Conservation (phyloP, 2,329 filamentous ascomycete genomes). For the Xylariaceae sp. region DNA sequence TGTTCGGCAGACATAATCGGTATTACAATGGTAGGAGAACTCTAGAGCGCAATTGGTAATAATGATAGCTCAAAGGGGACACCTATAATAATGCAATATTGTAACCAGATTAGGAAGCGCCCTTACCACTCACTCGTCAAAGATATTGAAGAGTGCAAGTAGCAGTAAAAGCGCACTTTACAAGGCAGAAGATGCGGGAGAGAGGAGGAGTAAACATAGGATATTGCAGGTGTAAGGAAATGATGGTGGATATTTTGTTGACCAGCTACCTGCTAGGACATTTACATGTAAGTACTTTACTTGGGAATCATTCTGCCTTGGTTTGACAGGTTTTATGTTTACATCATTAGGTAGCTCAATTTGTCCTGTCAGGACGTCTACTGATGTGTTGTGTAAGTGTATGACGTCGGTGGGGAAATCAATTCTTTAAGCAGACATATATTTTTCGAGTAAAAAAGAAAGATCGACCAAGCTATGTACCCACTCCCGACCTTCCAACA, state of each 20-base stretch:
- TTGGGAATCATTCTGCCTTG: background rate
- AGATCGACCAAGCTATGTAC: background rate
- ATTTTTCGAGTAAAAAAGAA: background rate
- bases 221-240: slow-evolving; percentile 1
- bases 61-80: background rate
- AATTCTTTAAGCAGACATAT: slow-evolving; percentile 5
- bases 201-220: background rate
- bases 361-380: slow-evolving; percentile 7
- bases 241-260: slow-evolving; percentile 6
- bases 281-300: too few species aligned
- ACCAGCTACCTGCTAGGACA: slow-evolving; percentile 8
- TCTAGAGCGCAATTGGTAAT: slow-evolving; percentile 1
- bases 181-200: background rate
- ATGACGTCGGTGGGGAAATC: slow-evolving; percentile 26
- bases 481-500: background rate
- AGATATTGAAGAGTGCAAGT: slow-evolving; percentile 1
- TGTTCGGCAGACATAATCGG: slow-evolving; percentile 33
- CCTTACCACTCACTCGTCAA: background rate
- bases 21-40: slow-evolving; percentile 2
- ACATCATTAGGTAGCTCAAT: slow-evolving; percentile 21
- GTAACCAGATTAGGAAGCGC: slow-evolving; percentile 1
- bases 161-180: background rate
- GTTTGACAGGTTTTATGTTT: slow-evolving; percentile 7
- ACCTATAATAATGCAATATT: background rate
- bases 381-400: slow-evolving; percentile 12